These are phyloP conservation scores for Misopates orontium DNA, from an alignment of 257 asterid genomes.

Conservation along the genomic window DNA sequence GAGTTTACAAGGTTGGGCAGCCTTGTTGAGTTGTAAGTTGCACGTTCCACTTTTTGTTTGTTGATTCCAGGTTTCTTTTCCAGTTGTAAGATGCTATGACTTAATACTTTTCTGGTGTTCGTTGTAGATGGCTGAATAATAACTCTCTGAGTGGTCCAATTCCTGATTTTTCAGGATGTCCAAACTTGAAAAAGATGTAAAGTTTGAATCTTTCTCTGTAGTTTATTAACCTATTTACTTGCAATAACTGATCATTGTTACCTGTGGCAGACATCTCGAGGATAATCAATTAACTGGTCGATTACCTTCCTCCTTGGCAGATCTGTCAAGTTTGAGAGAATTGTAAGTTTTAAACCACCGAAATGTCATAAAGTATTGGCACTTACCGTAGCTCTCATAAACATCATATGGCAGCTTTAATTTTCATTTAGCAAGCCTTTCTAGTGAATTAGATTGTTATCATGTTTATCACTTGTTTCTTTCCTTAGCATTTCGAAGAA, in stretches of 20 bases:
- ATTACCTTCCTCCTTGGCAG: conserved; percentile 69
- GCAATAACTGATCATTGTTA: conserved; percentile 22
- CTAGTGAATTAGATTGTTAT: not conserved
- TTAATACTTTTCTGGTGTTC: conserved; percentile 19
- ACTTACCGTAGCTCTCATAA: too few species aligned
- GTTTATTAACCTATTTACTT: conserved; percentile 2
- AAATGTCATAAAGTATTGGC: too few species aligned
- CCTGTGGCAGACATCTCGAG: conserved; percentile 76
- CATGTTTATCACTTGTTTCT: conserved; percentile 11
- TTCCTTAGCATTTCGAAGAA: not conserved
- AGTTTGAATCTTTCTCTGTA: conserved; percentile 7
- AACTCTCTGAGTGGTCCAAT: conserved; percentile 77
- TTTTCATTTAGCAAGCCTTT: not conserved
- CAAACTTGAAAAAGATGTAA: conserved; percentile 75
- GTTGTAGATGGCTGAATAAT: conserved; percentile 88
- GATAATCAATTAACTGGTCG: conserved; percentile 71
- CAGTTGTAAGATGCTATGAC: conserved; percentile 7
- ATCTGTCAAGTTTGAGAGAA: conserved; percentile 69
- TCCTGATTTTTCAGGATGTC: conserved; percentile 94
- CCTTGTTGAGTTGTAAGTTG: conserved; percentile 55
- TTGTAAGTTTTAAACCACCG: conserved; percentile 57
- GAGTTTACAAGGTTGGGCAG: conserved; percentile 45
- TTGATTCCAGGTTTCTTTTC: not conserved
- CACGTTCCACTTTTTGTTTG: not conserved
- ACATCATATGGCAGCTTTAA: not conserved